A percentile compares a stretch with the other conserved stretches of the same genome.
Evolutionary conservation across 768 basidiomycete species (phyloP).

Genomic region (Pleurotus eryngii): DNA sequence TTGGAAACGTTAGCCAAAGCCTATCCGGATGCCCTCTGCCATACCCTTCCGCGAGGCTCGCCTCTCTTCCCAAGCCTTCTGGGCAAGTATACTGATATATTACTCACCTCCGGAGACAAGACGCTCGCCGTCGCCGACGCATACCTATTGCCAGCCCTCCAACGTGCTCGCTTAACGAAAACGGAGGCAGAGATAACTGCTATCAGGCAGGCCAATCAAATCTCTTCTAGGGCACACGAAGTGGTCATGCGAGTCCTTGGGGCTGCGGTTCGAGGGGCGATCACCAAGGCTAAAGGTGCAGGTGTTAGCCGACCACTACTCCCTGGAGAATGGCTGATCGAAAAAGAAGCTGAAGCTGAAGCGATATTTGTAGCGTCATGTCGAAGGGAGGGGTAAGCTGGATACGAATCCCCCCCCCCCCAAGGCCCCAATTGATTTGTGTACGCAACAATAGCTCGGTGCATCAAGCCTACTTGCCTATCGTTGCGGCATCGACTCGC

Average conservation of each 20-base stretch:
- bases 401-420: too few relatives aligned
- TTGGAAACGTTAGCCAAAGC: slow-evolving; percentile 43
- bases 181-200: slow-evolving; percentile 66
- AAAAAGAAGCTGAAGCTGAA: slow-evolving; percentile 92
- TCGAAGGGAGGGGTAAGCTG: slow-evolving; percentile 71
- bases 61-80: slow-evolving; percentile 52
- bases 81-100: slow-evolving; percentile 34
- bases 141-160: slow-evolving; percentile 74
- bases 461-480: slow-evolving; percentile 90
- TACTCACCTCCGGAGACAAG: slow-evolving; percentile 28
- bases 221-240: slow-evolving; percentile 89
- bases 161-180: slow-evolving; percentile 78
- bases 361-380: slow-evolving; percentile 92
- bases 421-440: neutral
- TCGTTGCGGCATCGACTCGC: slow-evolving; percentile 83
- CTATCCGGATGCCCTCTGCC: slow-evolving; percentile 55
- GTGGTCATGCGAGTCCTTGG: slow-evolving; percentile 91
- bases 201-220: slow-evolving; percentile 78
- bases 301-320: slow-evolving; percentile 48
- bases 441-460: slow-evolving; percentile 47
- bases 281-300: slow-evolving; percentile 41
- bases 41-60: slow-evolving; percentile 55
- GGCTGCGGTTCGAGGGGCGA: slow-evolving; percentile 56
- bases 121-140: slow-evolving; percentile 47
- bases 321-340: slow-evolving; percentile 83